Conservation (phyloP, 2,329 filamentous ascomycete genomes). For the Dryadomyces quercivorus region DNA sequence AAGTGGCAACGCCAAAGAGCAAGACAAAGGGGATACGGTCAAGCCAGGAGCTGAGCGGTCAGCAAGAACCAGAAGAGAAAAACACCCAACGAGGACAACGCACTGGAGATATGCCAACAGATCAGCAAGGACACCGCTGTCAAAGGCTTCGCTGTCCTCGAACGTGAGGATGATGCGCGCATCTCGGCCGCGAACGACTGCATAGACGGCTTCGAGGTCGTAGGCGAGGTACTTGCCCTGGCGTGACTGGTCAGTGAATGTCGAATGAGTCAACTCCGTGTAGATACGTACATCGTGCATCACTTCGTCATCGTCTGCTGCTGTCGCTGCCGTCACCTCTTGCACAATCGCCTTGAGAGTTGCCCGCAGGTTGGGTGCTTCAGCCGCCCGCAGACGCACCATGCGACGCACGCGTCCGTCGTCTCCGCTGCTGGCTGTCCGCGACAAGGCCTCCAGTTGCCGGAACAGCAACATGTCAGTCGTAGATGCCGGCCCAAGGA, state of each 20-base stretch:
- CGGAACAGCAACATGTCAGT: slow-evolving; percentile 63
- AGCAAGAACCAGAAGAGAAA: background rate
- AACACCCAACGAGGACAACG: slow-evolving; percentile 27
- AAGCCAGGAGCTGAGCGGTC: slow-evolving; percentile 41
- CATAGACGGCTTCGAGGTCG: slow-evolving; percentile 59
- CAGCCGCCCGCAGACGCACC: slow-evolving; percentile 55
- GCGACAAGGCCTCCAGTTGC: slow-evolving; percentile 41
- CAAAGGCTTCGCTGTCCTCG: slow-evolving; percentile 75
- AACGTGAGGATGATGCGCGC: slow-evolving; percentile 57
- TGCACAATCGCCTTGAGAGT: slow-evolving; percentile 62
- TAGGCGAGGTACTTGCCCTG: slow-evolving; percentile 60
- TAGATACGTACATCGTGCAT: slow-evolving; percentile 29
- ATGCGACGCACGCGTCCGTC: slow-evolving; percentile 34
- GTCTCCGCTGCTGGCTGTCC: background rate
- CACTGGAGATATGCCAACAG: slow-evolving; percentile 33
- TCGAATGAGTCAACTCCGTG: background rate
- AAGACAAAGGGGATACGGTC: slow-evolving; percentile 66
- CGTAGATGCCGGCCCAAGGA: slow-evolving; percentile 68
- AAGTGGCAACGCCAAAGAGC: slow-evolving; percentile 71
- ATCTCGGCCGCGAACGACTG: slow-evolving; percentile 30
- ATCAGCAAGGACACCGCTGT: slow-evolving; percentile 58
- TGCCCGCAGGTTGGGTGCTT: slow-evolving; percentile 63
- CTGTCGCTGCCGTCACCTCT: slow-evolving; percentile 20
- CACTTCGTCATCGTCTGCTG: slow-evolving; percentile 36
- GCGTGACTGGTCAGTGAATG: background rate